Evolutionary conservation across 768 basidiomycete species (phyloP), one percentile per base, ranked within the genome.

Genomic region (Pisolithus sp.): DNA sequence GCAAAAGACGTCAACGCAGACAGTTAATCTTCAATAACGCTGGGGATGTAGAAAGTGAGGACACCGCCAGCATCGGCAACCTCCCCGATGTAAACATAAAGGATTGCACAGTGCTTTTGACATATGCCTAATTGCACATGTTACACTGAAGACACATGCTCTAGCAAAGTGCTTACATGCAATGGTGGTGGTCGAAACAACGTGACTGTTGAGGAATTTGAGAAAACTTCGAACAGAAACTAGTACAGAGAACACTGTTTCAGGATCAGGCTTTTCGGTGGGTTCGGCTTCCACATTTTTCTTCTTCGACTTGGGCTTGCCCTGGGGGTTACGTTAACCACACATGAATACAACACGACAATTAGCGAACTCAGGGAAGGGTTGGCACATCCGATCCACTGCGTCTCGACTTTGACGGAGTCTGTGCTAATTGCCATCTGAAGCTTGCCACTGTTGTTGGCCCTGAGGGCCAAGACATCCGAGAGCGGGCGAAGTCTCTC

Each of bases 51-150:
- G 63, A 88, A 93, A 2, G 91, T 93, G 55, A 93, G 72, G 39
- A 93, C 87, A 2, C 89, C 91, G 42, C 90, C 88, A 0, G 85
- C 81, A 51, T 89, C 83, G 5, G 80, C 79, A 10, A 84, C 76
- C 30, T 89, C 84, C 9, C 91, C 91, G 41, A 93, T 85, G 62
- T 93, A 93, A 49, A 93, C 89, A 56, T 93, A 93, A 47, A 93
- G 76, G 57, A 93, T 93, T 53, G 89, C 75, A 62, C 89, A 93
- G 56, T 92, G 86, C 52, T 82, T 76, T 57, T 84, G 81, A 62
- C 91, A 93, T 46, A 93, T 76, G 61, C 86, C 90, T 93, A 60
- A 0, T 24, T 26, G 23, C 53, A 30, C 41, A 38, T 10, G 38
- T 13, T 58, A 17, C 50, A 40, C 26, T 8, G 50, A 18, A 12